Evolutionary conservation across 495 filamentous ascomycete species (phyloP), one percentile per base, ranked within the genome.

Genomic region (Penicillium atrosanguineum): DNA sequence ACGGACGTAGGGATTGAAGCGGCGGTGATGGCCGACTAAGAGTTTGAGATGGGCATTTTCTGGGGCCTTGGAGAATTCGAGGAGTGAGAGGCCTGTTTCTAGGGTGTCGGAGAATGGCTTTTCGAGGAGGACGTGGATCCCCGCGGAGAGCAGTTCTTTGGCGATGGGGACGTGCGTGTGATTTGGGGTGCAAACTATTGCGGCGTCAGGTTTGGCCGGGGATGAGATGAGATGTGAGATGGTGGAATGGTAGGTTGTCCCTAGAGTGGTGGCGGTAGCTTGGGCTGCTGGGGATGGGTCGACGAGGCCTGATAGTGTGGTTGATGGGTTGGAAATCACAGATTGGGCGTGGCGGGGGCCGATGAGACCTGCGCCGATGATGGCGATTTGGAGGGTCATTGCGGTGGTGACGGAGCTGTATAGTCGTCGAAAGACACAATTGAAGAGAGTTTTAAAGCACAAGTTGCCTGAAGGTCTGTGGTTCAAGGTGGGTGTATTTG

Each of bases 151-250:
- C 11, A 84, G 73, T 38, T 79, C 69, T 19, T 76, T 73, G 6
- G 79, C 63, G 14, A 84, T 52, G 11, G 74, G 51, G 19, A 82
- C 80, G 56, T 84, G 82, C 1, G 77, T 80, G 60, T 77, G 67
- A 53, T 84, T 86, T 6, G 83, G 82, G 1, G 81, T 85, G 67
- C 79, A 82, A 48, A 85, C 72, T 23, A 84, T 80, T 15, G 81
- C 82, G 29, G 79, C 82, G 37, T 83, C 71, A 12, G 79, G 79
- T 8, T 52, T 59, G 28, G 62, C 48, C 4, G 51, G 8, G 20
- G 73, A 72, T 16, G 64, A 47, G 1, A 85, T 65, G 43, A 84
- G 70, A 0, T 63, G 65, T 14, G 64, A 31, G 7, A 82, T 60
- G 12, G 76, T 72, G 1, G 59, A 25, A 59, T 69, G 74, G 52